Percentiles rank a stretch among this genome's conserved stretches.
phyloP scores from a whole-genome alignment of 2,329 filamentous ascomycete species.

The Exutisphaerella laricina region DNA sequence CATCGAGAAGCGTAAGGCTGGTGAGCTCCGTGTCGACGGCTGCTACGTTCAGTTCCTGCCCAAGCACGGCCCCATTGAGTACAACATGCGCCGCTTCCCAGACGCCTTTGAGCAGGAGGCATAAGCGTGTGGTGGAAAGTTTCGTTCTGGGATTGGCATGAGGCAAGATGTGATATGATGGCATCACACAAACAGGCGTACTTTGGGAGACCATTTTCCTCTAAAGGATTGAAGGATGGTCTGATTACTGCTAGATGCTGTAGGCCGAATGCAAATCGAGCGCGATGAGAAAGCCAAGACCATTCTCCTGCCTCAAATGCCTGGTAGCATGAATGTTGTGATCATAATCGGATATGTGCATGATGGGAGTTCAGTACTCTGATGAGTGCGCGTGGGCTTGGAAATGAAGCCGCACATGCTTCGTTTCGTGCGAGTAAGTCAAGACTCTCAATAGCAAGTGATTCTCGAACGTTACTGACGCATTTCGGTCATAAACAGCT shows the following conservation, averaged over 20 bases:
- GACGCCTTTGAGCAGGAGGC: conserved; percentile 64
- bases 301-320: too few species aligned
- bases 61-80: conserved; percentile 78
- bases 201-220: not conserved
- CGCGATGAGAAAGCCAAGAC: conserved; percentile 3
- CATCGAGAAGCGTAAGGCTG: conserved; percentile 87
- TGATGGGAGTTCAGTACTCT: too few species aligned
- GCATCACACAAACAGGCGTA: conserved; percentile 6
- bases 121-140: conserved; percentile 18
- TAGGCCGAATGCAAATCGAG: conserved; percentile 2
- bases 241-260: conserved; percentile 3
- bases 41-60: conserved; percentile 99
- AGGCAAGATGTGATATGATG: conserved; percentile 9
- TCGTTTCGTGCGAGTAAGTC: too few species aligned
- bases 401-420: too few species aligned
- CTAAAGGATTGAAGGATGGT: not conserved
- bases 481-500: too few species aligned
- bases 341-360: too few species aligned
- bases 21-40: conserved; percentile 93
- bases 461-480: too few species aligned
- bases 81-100: conserved; percentile 94
- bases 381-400: too few species aligned
- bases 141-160: conserved; percentile 5
- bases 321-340: too few species aligned
- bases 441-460: too few species aligned